These are phyloP conservation scores for Aspergillus sp. DNA, from an alignment of 2,329 filamentous ascomycete genomes.

Conservation along the genomic window DNA sequence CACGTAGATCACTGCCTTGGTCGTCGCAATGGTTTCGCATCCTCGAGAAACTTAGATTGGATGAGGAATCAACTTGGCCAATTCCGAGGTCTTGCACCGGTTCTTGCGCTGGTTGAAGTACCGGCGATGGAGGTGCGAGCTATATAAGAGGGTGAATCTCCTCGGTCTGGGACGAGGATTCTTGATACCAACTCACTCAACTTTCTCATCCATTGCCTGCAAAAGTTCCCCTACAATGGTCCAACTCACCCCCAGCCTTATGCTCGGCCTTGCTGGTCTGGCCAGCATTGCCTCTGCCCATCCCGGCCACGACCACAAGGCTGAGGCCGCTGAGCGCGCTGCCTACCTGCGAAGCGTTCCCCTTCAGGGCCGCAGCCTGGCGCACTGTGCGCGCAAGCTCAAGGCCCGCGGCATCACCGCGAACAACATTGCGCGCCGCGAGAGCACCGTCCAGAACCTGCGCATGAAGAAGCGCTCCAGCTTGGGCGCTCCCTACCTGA, in stretches of 20 bases:
- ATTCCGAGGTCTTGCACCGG: too few species aligned
- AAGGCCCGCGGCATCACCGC: slow-evolving; percentile 24
- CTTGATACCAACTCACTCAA: neutral
- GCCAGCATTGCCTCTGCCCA: slow-evolving; percentile 2
- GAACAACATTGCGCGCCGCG: slow-evolving; percentile 23
- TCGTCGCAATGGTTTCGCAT: too few species aligned
- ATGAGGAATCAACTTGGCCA: too few species aligned
- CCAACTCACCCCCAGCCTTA: neutral
- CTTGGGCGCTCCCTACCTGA: slow-evolving; percentile 16
- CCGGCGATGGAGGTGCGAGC: too few species aligned
- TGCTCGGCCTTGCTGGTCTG: neutral
- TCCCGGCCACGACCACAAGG: slow-evolving; percentile 7
- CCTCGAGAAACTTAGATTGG: too few species aligned
- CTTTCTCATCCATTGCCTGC: neutral
- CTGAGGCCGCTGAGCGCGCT: slow-evolving; percentile 7
- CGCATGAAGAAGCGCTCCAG: neutral
- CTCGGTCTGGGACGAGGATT: neutral
- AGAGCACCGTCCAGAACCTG: slow-evolving; percentile 13
- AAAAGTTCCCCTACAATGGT: neutral
- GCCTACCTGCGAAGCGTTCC: neutral
- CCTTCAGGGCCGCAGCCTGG: slow-evolving; percentile 17
- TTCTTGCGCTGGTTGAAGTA: too few species aligned
- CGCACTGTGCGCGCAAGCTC: slow-evolving; percentile 20
- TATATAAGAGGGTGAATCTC: neutral
- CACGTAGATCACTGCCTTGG: neutral